These are phyloP conservation scores for Wickerhamomyces chaumierensis DNA, from an alignment of 805 yeast genomes.

Conservation along the genomic window DNA sequence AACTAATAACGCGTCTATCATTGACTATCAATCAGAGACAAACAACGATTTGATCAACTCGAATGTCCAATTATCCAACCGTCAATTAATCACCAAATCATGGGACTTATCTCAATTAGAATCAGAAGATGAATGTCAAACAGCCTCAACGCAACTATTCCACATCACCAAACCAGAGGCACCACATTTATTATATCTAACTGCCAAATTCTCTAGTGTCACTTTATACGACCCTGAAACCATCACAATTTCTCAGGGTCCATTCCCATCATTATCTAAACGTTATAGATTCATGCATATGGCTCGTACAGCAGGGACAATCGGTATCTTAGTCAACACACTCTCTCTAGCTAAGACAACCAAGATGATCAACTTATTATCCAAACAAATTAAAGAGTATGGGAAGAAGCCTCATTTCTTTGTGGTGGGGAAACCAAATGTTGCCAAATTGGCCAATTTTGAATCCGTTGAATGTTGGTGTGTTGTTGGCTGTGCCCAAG, in stretches of 20 bases:
- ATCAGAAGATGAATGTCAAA: neutral
- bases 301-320: constrained; percentile 84
- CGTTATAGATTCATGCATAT: constrained; percentile 79
- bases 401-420: constrained; percentile 89
- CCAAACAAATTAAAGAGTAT: constrained; percentile 50
- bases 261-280: constrained; percentile 70
- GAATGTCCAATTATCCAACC: constrained; percentile 17
- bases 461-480: constrained; percentile 95
- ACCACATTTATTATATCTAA: constrained; percentile 64
- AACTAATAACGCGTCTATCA: constrained; percentile 24
- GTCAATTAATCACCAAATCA: constrained; percentile 20
- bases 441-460: constrained; percentile 91
- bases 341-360: constrained; percentile 70
- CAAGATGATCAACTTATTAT: constrained; percentile 49
- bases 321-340: constrained; percentile 87
- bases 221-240: constrained; percentile 35
- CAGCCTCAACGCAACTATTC: constrained; percentile 29
- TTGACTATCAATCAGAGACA: constrained; percentile 24
- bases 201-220: constrained; percentile 55
- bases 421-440: constrained; percentile 97
- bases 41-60: neutral
- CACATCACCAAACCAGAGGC: constrained; percentile 68
- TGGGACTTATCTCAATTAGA: neutral
- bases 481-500: constrained; percentile 86
- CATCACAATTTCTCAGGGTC: constrained; percentile 34